phyloP scores from a whole-genome alignment of 441 rosid genomes.

The Manihot esculenta region DNA sequence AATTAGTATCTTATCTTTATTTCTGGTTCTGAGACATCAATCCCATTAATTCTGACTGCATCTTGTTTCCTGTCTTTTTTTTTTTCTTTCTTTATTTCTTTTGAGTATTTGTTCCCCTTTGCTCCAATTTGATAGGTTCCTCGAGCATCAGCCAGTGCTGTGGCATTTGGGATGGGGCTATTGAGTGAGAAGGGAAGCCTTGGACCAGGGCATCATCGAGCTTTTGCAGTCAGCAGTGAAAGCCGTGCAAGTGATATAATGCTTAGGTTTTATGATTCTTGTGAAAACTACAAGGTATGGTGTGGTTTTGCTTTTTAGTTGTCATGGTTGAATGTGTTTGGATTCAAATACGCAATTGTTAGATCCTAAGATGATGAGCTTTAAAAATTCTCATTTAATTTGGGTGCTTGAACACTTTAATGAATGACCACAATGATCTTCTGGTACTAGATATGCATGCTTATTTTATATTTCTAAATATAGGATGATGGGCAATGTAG shows the following conservation, averaged over 20 bases:
- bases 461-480: too few relatives aligned
- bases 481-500: too few relatives aligned
- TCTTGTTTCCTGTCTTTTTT: neutral
- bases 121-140: conserved; percentile 56
- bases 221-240: conserved; percentile 86
- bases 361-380: neutral
- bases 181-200: conserved; percentile 75
- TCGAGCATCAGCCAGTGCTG: conserved; percentile 96
- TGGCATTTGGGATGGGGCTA: conserved; percentile 95
- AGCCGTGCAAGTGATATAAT: conserved; percentile 84
- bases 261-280: conserved; percentile 79
- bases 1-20: neutral
- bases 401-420: too few relatives aligned
- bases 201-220: conserved; percentile 77
- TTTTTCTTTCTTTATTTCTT: neutral
- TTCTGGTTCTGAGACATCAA: neutral
- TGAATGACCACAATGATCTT: neutral
- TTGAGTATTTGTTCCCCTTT: neutral
- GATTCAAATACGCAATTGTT: neutral
- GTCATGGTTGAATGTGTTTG: neutral
- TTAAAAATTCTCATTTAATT: neutral
- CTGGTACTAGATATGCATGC: neutral
- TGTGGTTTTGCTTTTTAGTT: conserved; percentile 2
- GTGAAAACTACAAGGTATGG: conserved; percentile 82
- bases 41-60: neutral